Conservation (phyloP, 2,329 filamentous ascomycete genomes). For the Peltaster fructicola region DNA sequence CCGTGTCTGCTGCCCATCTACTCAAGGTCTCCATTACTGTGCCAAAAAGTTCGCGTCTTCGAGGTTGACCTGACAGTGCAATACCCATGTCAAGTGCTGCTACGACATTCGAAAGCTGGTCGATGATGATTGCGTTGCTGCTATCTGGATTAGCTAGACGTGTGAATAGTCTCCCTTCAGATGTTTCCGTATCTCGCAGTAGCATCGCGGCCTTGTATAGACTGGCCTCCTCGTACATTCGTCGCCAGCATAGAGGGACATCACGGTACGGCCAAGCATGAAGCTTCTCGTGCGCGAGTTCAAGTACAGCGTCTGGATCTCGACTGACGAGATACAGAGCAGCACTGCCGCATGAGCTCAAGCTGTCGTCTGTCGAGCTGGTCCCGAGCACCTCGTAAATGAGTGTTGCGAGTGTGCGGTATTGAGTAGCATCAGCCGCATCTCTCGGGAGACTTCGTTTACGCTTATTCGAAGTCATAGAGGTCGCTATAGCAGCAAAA, state of each 20-base stretch:
- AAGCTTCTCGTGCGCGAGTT: slow-evolving; percentile 46
- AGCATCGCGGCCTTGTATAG: slow-evolving; percentile 40
- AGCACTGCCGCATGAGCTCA: slow-evolving; percentile 25
- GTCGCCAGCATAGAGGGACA: slow-evolving; percentile 50
- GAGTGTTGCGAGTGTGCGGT: no score
- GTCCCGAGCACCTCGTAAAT: no score
- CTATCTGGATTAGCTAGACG: no score
- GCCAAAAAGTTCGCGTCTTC: slow-evolving; percentile 29
- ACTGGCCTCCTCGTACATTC: slow-evolving; percentile 53
- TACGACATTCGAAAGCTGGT: slow-evolving; percentile 42
- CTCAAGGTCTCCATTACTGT: slow-evolving; percentile 35
- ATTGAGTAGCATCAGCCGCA: no score
- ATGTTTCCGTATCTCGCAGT: slow-evolving; percentile 3
- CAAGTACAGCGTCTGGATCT: slow-evolving; percentile 34
- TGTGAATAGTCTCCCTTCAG: background rate
- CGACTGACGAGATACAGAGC: slow-evolving; percentile 20
- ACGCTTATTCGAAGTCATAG: no score
- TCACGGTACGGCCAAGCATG: slow-evolving; percentile 52
- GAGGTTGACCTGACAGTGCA: slow-evolving; percentile 53
- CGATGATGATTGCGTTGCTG: no score
- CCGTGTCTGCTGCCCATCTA: slow-evolving; percentile 8
- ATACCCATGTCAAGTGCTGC: slow-evolving; percentile 55
- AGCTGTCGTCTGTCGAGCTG: slow-evolving; percentile 11
- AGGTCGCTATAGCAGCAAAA: no score
- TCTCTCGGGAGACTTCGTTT: no score